These are phyloP conservation scores for Myxozyma sirexii DNA, from an alignment of 805 yeast genomes.

Conservation along the genomic window DNA sequence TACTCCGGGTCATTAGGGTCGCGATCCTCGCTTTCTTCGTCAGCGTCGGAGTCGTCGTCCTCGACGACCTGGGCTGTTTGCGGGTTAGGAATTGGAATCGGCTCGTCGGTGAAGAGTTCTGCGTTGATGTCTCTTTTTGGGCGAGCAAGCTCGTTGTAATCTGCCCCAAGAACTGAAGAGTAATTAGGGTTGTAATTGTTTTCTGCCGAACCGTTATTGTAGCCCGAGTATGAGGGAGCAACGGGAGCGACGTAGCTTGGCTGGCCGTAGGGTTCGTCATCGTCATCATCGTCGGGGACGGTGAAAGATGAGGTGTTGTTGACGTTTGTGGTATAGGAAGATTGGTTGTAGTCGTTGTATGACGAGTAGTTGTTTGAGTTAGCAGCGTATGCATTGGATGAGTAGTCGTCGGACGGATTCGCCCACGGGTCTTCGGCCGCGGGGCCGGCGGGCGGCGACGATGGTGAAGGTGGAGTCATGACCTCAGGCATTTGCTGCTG, in stretches of 20 bases:
- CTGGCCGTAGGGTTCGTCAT: constrained; percentile 6
- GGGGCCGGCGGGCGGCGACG: constrained; percentile 27
- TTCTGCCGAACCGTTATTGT: neutral
- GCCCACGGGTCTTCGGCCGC: constrained; percentile 32
- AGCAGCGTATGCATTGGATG: constrained; percentile 4
- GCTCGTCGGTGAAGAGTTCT: constrained; percentile 25
- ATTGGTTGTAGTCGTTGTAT: constrained; percentile 12
- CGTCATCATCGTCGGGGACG: constrained; percentile 12
- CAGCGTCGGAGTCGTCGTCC: constrained; percentile 35
- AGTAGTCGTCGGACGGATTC: constrained; percentile 12
- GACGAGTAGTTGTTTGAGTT: neutral
- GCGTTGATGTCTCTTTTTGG: constrained; percentile 7
- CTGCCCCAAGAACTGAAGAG: constrained; percentile 33
- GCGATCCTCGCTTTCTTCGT: constrained; percentile 22
- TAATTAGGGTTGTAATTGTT: constrained; percentile 24
- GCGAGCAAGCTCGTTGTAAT: constrained; percentile 33
- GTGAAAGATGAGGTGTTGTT: constrained; percentile 8
- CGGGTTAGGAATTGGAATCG: constrained; percentile 25
- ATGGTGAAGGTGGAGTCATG: constrained; percentile 33
- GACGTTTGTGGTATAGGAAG: constrained; percentile 8
- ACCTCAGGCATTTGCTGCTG: constrained; percentile 22
- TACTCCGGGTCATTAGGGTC: constrained; percentile 10
- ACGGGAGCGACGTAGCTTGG: neutral
- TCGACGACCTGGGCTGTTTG: constrained; percentile 26
- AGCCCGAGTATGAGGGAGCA: neutral